A percentile compares a stretch with the other conserved stretches of the same genome.
Conservation (phyloP, 2,329 filamentous ascomycete genomes). For the Apiospora marii region DNA sequence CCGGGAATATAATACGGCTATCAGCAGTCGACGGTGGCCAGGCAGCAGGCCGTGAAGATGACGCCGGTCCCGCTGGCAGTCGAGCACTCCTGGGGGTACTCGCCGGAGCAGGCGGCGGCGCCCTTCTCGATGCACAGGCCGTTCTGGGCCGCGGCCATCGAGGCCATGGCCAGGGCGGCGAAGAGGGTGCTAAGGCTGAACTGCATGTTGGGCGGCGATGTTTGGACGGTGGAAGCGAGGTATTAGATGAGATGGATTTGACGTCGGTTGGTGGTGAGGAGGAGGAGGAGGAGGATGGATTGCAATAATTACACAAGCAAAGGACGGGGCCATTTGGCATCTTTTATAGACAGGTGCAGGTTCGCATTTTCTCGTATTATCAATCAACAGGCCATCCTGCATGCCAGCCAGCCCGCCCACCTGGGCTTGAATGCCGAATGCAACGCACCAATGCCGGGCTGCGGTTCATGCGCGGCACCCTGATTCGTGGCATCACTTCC, state of each 20-base stretch:
- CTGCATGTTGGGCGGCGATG: neutral
- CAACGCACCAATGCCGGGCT: neutral
- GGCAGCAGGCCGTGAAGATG: neutral
- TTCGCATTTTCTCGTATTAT: neutral
- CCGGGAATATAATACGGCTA: too few species aligned
- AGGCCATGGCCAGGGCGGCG: neutral
- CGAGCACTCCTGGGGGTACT: neutral
- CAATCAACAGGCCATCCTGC: neutral
- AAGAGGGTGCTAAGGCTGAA: neutral
- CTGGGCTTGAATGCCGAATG: neutral
- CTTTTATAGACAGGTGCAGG: neutral
- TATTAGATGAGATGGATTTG: neutral
- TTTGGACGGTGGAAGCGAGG: neutral
- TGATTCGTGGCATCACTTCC: neutral
- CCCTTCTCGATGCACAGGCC: neutral
- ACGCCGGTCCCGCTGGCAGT: neutral
- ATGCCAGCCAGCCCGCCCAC: neutral
- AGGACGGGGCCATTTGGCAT: neutral
- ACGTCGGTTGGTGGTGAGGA: neutral
- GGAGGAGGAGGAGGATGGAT: neutral
- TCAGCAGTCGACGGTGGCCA: neutral
- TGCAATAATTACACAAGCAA: neutral
- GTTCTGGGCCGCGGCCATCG: neutral
- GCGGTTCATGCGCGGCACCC: neutral
- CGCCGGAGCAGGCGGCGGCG: neutral